A percentile compares a stretch with the other conserved stretches of the same genome.
These are phyloP conservation scores for Leishmania guyanensis DNA, from an alignment of 208 protist species.

Conservation along the genomic window DNA sequence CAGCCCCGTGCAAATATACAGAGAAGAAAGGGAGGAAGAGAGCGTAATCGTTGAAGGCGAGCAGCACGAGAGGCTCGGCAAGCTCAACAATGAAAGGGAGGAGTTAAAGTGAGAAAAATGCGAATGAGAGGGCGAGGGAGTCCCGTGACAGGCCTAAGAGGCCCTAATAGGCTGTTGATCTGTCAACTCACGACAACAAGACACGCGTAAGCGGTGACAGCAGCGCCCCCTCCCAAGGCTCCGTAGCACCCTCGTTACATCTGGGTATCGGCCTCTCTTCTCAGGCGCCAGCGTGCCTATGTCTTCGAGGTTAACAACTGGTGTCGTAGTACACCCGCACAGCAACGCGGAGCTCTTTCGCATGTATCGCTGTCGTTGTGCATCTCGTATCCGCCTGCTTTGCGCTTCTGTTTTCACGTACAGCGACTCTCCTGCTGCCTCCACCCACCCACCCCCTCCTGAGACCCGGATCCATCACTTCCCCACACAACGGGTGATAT, in stretches of 20 bases:
- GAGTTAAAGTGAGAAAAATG: not conserved
- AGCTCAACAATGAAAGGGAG: not conserved
- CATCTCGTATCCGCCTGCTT: not conserved
- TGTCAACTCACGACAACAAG: not conserved
- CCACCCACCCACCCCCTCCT: not conserved
- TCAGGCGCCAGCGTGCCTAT: not conserved
- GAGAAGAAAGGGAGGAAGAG: slow-evolving; percentile 8
- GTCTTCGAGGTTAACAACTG: not conserved
- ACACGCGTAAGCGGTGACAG: not conserved
- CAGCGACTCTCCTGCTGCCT: not conserved
- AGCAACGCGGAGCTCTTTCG: not conserved
- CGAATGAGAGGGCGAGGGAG: not conserved
- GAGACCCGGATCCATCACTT: not conserved
- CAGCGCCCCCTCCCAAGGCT: not conserved
- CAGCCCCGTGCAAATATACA: not conserved
- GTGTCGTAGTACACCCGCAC: not conserved
- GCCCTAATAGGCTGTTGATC: not conserved
- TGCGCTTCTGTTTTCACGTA: not conserved
- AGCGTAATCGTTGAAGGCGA: not conserved
- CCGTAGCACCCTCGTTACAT: not conserved
- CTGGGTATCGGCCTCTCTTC: not conserved
- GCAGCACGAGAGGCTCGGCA: not conserved
- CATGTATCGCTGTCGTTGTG: not conserved
- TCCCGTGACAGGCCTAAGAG: not conserved
- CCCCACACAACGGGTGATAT: not conserved